A percentile compares a stretch with the other conserved stretches of the same genome.
Conservation (phyloP, 768 basidiomycete species). For the Lactarius pseudohatsudake region DNA sequence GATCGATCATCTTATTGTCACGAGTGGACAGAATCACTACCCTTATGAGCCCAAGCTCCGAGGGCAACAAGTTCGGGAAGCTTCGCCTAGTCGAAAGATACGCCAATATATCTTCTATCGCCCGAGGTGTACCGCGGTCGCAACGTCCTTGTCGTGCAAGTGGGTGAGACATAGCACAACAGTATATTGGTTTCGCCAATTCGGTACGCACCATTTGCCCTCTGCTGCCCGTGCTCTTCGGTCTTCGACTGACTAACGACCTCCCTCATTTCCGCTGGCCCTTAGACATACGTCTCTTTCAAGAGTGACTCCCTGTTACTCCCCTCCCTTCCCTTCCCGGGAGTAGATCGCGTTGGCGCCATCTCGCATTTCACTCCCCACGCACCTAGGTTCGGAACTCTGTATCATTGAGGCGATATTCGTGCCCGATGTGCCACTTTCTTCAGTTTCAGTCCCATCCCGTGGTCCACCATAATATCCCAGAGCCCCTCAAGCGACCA, state of each 20-base stretch:
- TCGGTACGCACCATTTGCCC: constrained; percentile 40
- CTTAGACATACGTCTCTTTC: background rate
- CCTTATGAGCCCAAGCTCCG: constrained; percentile 40
- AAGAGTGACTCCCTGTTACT: background rate
- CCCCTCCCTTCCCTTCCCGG: constrained; percentile 1
- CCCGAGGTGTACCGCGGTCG: constrained; percentile 45
- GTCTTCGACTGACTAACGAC: background rate
- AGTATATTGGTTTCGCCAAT: constrained; percentile 48
- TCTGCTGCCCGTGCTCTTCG: constrained; percentile 33
- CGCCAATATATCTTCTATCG: constrained; percentile 41
- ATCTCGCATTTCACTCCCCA: constrained; percentile 20
- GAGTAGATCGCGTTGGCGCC: background rate
- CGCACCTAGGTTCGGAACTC: constrained; percentile 42
- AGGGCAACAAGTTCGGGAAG: constrained; percentile 53
- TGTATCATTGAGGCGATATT: background rate
- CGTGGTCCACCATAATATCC: background rate
- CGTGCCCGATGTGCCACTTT: background rate
- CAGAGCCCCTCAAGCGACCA: constrained; percentile 4
- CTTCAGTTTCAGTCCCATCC: background rate
- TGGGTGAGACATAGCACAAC: constrained; percentile 48
- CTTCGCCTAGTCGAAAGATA: constrained; percentile 40
- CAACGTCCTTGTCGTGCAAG: constrained; percentile 50
- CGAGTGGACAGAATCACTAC: constrained; percentile 54
- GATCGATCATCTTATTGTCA: constrained; percentile 55
- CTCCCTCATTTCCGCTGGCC: constrained; percentile 20